Conservation (phyloP, 805 yeast species). For the Wickerhamiella musiphila region DNA sequence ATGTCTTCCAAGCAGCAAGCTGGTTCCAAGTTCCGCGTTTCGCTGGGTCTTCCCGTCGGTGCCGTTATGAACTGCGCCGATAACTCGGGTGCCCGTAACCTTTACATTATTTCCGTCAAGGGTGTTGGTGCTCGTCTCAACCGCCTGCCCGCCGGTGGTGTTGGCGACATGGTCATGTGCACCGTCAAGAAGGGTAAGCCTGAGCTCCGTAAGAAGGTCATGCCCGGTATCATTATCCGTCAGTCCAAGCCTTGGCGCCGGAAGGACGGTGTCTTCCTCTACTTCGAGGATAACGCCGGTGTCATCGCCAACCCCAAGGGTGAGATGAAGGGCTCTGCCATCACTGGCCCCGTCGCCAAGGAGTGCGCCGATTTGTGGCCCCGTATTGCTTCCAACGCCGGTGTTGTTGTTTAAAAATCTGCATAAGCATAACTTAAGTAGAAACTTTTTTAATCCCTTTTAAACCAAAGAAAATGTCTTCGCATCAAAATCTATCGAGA, state of each 20-base stretch:
- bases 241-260: constrained; percentile 99
- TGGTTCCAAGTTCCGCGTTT: constrained; percentile 97
- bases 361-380: constrained; percentile 99
- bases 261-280: constrained; percentile 98
- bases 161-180: constrained; percentile 74
- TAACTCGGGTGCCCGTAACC: constrained; percentile 99
- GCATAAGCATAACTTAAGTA: background rate
- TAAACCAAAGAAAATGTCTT: background rate
- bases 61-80: constrained; percentile 99
- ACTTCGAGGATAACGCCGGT: constrained; percentile 99
- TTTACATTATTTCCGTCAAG: constrained; percentile 96
- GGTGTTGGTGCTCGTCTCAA: constrained; percentile 99
- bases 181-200: constrained; percentile 99
- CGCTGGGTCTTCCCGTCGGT: constrained; percentile 99
- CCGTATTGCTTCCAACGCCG: constrained; percentile 99
- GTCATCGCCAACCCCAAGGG: constrained; percentile 99
- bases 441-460: constrained; percentile 1
- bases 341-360: constrained; percentile 99
- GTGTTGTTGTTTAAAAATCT: constrained; percentile 85
- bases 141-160: constrained; percentile 99
- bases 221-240: constrained; percentile 99
- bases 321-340: constrained; percentile 99
- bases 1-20: constrained; percentile 17
- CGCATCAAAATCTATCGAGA: background rate
- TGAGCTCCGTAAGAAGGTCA: constrained; percentile 99